Base-by-base conservation (phyloP, 495 filamentous ascomycete species). In the Margaritispora aquatica region DNA sequence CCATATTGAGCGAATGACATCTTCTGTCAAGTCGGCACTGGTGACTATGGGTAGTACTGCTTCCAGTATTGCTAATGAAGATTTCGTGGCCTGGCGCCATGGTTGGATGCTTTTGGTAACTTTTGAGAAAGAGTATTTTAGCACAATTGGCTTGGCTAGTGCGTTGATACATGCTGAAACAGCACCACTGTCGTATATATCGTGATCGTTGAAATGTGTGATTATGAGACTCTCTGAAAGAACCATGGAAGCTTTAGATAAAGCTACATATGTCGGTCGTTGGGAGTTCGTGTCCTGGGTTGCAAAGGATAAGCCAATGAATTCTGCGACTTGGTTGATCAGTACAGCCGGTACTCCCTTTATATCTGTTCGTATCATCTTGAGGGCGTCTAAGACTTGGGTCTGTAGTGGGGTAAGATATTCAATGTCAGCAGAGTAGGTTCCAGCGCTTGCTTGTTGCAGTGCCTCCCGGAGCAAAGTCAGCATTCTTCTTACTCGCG, bases 341-440 rank as follows among this genome's bases (percentile, higher is more conserved):
- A 96, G 75, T 2, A 81, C 78, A 5, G 85, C 78, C 21, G 92
- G 84, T 0, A 86, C 85, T 1, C 82, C 84, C 3, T 77, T 71
- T 22, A 86, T 74, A 53, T 93, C 88, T 1, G 81, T 82, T 26
- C 87, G 85, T 17, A 96, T 79, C 41, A 81, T 78, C 63, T 85
- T 86, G 38, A 95, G 74, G 38, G 82, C 85, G 22, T 90, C 84
- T 15, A 94, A 71, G 17, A 93, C 84, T 62, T 86, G 77, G 11
- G 71, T 80, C 67, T 98, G 94, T 8, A 98, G 70, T 9, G 83
- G 79, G 1, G 92, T 96, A 59, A 88, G 78, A 57, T 84, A 84
- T 53, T 96, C 92, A n/a, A 91, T 76, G 72, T 97, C 94, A 31
- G 83, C 84, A 31, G 88, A 85, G 66, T 96, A 96, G 17, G 81